Evolutionary conservation across 495 filamentous ascomycete genomes (phyloP), one percentile per base, ranked within the genome.

Genomic region (Cercophora samala): DNA sequence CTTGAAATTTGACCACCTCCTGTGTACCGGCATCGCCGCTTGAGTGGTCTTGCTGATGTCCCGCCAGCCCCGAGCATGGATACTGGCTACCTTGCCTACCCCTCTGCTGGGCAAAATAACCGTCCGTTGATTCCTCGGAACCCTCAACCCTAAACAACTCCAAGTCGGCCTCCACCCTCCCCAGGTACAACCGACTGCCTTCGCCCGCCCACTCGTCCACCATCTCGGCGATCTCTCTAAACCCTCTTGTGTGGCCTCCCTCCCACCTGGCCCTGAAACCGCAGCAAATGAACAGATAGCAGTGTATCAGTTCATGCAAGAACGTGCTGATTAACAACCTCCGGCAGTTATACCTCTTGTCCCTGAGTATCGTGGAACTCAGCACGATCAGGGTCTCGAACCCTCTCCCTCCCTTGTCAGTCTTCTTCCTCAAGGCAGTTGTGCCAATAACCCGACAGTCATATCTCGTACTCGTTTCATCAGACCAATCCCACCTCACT

Each of bases 231-330:
- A 87, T 87, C 26, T 66, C 72, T 18, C 77, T 70, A 64, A 86
- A 87, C 13, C 81, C 84, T 19, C 72, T 65, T 5, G 84, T 85
- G 68, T 87, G 85, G 5, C 84, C 84, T 29, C 83, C 84, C 32
- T 80, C 75, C 22, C 76, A 68, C 21, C 77, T 68, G 0, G 84
- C 83, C 5, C 75, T 68, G 63, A 86, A 84, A 29, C 85, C 85
- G 68, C 81, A 83, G 64, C 73, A 75, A 58, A 87, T 81, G 66
- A 87, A 86, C 46, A 87, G 72, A 67, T 85, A 87, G 69, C 82
- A 81, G 70, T 87, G 85, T 53, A 86, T 80, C 23, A 86, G 75
- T 73, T 87, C 85, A 70, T 87, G 85, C 63, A 87, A 70, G 64
- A 87, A 86, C 2, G 85, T 82, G 21, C 80, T 82, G 63, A 87